Conservation (phyloP, 805 yeast genomes). For the Starmerella gropengiesseri region DNA sequence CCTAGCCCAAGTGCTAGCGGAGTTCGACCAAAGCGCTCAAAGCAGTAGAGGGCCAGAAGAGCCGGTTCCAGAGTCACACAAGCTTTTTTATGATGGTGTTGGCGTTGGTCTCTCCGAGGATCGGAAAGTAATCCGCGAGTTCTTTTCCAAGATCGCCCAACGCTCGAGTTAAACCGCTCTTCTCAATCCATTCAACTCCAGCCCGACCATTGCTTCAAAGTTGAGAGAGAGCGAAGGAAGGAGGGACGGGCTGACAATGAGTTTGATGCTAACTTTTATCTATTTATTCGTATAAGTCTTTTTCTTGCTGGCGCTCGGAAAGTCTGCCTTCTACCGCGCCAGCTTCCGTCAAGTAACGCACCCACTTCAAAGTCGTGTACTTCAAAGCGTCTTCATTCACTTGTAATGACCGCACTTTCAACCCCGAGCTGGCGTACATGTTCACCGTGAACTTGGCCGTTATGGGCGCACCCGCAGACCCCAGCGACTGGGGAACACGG, state of each 20-base stretch:
- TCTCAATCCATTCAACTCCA: not conserved
- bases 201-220: too few relatives aligned
- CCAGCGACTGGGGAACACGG: conserved; percentile 35
- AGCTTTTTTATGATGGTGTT: not conserved
- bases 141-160: conserved; percentile 12
- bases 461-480: conserved; percentile 38
- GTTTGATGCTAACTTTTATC: not conserved
- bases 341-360: conserved; percentile 60
- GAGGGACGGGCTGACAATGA: too few relatives aligned
- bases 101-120: conserved; percentile 8
- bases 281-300: not conserved
- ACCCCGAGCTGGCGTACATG: conserved; percentile 69
- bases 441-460: conserved; percentile 55
- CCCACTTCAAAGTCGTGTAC: conserved; percentile 77
- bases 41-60: not conserved
- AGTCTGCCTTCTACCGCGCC: conserved; percentile 70
- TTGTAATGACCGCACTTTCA: conserved; percentile 59
- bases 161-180: not conserved
- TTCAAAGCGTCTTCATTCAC: conserved; percentile 44
- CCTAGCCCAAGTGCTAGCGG: not conserved
- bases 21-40: not conserved
- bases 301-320: not conserved
- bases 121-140: conserved; percentile 16
- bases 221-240: too few relatives aligned
- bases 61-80: conserved; percentile 1